Evolutionary conservation across 2,329 filamentous ascomycete species (phyloP).

Genomic region (Tolypocladium guangdongense): DNA sequence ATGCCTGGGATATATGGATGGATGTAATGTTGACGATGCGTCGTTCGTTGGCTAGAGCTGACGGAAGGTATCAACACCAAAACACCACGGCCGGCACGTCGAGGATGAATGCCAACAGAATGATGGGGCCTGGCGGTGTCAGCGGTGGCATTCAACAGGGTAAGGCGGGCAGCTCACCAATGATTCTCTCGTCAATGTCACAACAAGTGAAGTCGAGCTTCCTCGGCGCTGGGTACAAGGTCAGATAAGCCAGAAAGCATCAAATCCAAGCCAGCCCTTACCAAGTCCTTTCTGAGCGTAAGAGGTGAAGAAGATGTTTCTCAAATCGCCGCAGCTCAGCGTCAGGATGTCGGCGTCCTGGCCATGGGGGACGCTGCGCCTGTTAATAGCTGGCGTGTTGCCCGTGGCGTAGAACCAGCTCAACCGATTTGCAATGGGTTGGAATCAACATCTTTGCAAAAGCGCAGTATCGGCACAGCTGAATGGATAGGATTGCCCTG

Average conservation of each 20-base stretch:
- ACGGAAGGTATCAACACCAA: too few relatives aligned
- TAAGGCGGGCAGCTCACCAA: constrained; percentile 26
- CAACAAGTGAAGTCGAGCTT: constrained; percentile 46
- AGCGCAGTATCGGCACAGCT: too few relatives aligned
- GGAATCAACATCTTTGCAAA: constrained; percentile 25
- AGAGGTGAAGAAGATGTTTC: constrained; percentile 44
- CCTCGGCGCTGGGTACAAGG: constrained; percentile 17
- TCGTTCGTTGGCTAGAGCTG: too few relatives aligned
- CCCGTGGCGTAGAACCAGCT: constrained; percentile 36
- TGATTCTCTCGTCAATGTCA: constrained; percentile 36
- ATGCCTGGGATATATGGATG: too few relatives aligned
- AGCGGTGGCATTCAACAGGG: not conserved
- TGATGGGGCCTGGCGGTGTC: constrained; percentile 33
- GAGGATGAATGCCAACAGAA: constrained; percentile 39
- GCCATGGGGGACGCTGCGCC: constrained; percentile 36
- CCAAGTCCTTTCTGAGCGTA: constrained; percentile 29
- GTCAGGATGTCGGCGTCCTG: constrained; percentile 38
- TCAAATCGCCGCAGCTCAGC: constrained; percentile 45
- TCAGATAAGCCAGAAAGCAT: constrained; percentile 10
- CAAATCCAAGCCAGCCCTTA: constrained; percentile 11
- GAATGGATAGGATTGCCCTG: too few relatives aligned
- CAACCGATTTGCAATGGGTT: constrained; percentile 16
- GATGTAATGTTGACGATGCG: too few relatives aligned
- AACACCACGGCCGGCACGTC: too few relatives aligned
- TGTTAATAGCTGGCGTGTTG: constrained; percentile 40